Percentiles rank a stretch among this genome's conserved stretches.
Conservation (phyloP, 192 early-diverging fungal species). For the Chytriomyces sp. region DNA sequence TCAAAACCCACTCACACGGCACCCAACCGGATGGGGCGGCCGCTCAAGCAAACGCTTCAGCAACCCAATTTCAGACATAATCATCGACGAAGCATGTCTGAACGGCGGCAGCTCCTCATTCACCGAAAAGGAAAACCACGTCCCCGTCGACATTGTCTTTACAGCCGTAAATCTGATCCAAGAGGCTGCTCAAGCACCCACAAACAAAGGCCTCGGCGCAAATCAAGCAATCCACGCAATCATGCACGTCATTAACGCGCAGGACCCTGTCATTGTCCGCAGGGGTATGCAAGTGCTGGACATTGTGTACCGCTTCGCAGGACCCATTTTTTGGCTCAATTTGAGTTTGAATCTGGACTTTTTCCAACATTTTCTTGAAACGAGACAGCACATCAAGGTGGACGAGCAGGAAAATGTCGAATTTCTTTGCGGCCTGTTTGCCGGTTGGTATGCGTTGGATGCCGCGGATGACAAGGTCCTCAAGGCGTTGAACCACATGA, state of each 20-base stretch:
- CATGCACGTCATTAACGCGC: conserved; percentile 12
- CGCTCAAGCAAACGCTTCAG: no score
- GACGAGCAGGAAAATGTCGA: conserved; percentile 27
- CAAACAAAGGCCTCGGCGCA: conserved; percentile 15
- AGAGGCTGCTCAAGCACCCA: neutral
- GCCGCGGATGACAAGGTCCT: neutral
- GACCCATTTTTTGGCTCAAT: conserved; percentile 11
- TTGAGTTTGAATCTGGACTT: conserved; percentile 19
- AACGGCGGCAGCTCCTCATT: no score
- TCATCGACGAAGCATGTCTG: no score
- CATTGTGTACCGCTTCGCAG: conserved; percentile 9
- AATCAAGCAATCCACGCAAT: conserved; percentile 8
- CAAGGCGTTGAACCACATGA: neutral
- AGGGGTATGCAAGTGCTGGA: conserved; percentile 20
- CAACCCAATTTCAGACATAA: no score
- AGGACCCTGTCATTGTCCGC: conserved; percentile 18
- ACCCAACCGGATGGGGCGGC: no score
- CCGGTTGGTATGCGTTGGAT: conserved; percentile 11
- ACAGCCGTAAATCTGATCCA: no score
- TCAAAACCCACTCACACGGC: no score
- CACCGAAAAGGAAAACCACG: no score
- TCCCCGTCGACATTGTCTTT: no score
- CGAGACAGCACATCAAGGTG: neutral
- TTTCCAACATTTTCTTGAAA: conserved; percentile 22
- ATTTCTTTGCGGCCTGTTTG: conserved; percentile 13